phyloP scores from a whole-genome alignment of 495 filamentous ascomycete genomes.

The Arthonia radiata region DNA sequence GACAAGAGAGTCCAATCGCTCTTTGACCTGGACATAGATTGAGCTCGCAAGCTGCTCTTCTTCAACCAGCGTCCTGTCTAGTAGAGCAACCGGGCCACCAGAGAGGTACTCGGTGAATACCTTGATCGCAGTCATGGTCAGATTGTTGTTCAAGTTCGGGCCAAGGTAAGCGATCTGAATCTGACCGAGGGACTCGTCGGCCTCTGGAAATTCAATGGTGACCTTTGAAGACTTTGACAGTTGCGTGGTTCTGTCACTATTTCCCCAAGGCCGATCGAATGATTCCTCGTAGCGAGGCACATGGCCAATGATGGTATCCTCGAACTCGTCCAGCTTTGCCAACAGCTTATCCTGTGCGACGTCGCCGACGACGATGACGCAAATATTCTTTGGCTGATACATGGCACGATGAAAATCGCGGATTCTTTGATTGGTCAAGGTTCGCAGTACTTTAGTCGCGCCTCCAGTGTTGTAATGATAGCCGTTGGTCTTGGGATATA shows the following conservation, averaged over 20 bases:
- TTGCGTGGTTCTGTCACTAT: conserved; percentile 51
- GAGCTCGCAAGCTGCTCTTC: conserved; percentile 76
- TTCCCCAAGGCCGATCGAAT: conserved; percentile 77
- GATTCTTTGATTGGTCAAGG: conserved; percentile 69
- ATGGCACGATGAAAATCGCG: conserved; percentile 81
- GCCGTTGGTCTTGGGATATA: conserved; percentile 74
- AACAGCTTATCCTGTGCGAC: conserved; percentile 63
- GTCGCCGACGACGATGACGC: conserved; percentile 70
- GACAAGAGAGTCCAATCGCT: conserved; percentile 57
- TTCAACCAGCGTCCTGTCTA: conserved; percentile 84
- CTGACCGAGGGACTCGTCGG: conserved; percentile 81
- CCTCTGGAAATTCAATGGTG: conserved; percentile 80
- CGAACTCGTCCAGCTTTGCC: conserved; percentile 61
- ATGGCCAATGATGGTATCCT: conserved; percentile 58
- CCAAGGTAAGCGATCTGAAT: conserved; percentile 65
- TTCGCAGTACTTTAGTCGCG: conserved; percentile 76
- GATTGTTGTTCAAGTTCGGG: conserved; percentile 42
- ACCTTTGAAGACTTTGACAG: conserved; percentile 43
- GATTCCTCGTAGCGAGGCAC: conserved; percentile 48
- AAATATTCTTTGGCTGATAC: conserved; percentile 95
- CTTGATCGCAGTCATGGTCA: conserved; percentile 40
- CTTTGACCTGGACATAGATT: conserved; percentile 48
- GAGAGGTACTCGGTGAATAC: conserved; percentile 63
- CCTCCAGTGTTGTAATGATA: conserved; percentile 95
- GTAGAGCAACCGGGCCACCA: conserved; percentile 71